These are phyloP conservation scores for Aspergillus thermomutatus DNA, from an alignment of 2,329 filamentous ascomycete genomes.

Conservation along the genomic window DNA sequence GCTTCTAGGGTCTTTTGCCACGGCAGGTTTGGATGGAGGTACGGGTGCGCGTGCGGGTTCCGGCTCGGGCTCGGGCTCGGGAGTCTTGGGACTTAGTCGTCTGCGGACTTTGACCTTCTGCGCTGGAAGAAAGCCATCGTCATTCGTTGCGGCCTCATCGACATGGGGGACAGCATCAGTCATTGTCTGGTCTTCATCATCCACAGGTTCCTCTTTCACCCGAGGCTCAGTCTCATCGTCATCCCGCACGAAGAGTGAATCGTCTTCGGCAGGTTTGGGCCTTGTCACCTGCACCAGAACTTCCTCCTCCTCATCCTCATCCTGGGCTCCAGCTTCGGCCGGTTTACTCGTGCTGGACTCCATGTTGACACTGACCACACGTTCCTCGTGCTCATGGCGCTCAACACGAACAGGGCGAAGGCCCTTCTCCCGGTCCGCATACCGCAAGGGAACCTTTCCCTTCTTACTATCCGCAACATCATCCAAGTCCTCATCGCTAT, in stretches of 20 bases:
- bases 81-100: slow-evolving; percentile 25
- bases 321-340: slow-evolving; percentile 35
- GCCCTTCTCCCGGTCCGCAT: slow-evolving; percentile 22
- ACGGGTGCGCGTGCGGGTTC: not conserved
- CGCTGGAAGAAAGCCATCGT: slow-evolving; percentile 33
- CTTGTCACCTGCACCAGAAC: slow-evolving; percentile 1
- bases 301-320: slow-evolving; percentile 30
- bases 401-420: slow-evolving; percentile 55
- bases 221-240: slow-evolving; percentile 24
- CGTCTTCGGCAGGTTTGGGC: slow-evolving; percentile 4
- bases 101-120: slow-evolving; percentile 35
- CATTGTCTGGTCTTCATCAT: slow-evolving; percentile 42
- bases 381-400: slow-evolving; percentile 54
- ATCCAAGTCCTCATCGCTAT: slow-evolving; percentile 50
- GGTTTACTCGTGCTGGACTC: slow-evolving; percentile 48
- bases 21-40: slow-evolving; percentile 3
- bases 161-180: slow-evolving; percentile 28
- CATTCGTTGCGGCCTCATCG: slow-evolving; percentile 22
- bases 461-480: slow-evolving; percentile 23
- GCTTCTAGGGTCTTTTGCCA: slow-evolving; percentile 27
- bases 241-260: slow-evolving; percentile 17
- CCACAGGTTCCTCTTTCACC: slow-evolving; percentile 57
- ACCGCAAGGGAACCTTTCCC: slow-evolving; percentile 31
- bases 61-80: slow-evolving; percentile 1
- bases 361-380: slow-evolving; percentile 52